These are phyloP conservation scores for Geotrichum europaeum DNA, from an alignment of 1,139 yeast species.

Conservation along the genomic window DNA sequence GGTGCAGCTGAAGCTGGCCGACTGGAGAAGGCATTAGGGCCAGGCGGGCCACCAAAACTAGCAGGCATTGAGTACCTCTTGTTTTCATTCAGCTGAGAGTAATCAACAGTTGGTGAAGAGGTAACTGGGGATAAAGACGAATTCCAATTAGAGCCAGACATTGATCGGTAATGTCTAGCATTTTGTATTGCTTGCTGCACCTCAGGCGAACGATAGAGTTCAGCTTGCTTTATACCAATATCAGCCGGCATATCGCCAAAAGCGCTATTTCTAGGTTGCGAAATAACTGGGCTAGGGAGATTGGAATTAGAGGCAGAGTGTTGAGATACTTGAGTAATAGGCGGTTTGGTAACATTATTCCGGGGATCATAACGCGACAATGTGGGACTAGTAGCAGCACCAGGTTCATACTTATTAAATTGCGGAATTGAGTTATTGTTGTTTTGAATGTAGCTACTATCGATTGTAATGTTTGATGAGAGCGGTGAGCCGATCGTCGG, in stretches of 20 bases:
- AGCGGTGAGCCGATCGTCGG: not conserved
- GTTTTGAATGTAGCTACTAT: not conserved
- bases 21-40: not conserved
- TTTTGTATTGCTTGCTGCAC: conserved; percentile 19
- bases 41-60: not conserved
- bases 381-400: not conserved
- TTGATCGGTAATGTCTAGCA: conserved; percentile 14
- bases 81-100: not conserved
- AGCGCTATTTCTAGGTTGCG: conserved; percentile 11
- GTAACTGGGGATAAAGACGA: not conserved
- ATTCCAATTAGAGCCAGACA: conserved; percentile 3
- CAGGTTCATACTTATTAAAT: conserved; percentile 8
- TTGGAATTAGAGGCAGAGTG: not conserved
- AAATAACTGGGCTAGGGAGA: not conserved
- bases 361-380: not conserved
- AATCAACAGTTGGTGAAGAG: not conserved
- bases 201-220: conserved; percentile 17
- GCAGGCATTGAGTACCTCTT: not conserved
- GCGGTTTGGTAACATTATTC: not conserved
- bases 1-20: conserved; percentile 15
- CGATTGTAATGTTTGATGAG: conserved; percentile 3
- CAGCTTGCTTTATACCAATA: conserved; percentile 18
- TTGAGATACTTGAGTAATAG: not conserved
- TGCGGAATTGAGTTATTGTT: not conserved
- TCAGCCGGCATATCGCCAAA: conserved; percentile 25